These are phyloP conservation scores for Dioszegia crocea DNA, from an alignment of 768 basidiomycete genomes.

Conservation along the genomic window DNA sequence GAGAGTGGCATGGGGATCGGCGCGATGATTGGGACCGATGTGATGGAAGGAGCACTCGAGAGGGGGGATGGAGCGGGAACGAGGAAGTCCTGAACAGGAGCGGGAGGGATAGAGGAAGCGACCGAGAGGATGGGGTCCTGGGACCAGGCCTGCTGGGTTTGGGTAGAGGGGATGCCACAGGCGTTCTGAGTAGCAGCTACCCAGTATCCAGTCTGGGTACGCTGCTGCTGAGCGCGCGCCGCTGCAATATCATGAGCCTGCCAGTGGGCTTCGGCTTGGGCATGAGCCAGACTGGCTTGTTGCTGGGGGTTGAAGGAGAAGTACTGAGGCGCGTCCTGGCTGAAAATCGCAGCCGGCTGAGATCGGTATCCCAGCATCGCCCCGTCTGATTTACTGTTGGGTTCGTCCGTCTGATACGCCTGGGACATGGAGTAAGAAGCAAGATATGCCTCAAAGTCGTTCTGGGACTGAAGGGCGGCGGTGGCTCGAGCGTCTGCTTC, in stretches of 20 bases:
- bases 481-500: constrained; percentile 21
- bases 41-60: neutral
- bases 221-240: neutral
- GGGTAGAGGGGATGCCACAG: neutral
- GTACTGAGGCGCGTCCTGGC: neutral
- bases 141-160: constrained; percentile 7
- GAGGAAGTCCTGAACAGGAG: neutral
- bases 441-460: constrained; percentile 22
- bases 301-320: constrained; percentile 10
- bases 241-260: constrained; percentile 28
- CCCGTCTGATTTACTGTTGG: too few relatives aligned
- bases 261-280: constrained; percentile 36
- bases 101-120: neutral
- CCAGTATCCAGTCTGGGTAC: constrained; percentile 5
- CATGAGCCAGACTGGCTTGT: constrained; percentile 11
- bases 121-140: neutral
- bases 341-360: constrained; percentile 4
- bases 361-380: constrained; percentile 27
- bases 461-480: constrained; percentile 8
- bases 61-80: neutral
- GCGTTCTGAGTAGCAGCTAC: constrained; percentile 3
- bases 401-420: too few relatives aligned
- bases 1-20: neutral
- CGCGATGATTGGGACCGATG: neutral
- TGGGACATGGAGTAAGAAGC: constrained; percentile 21